Conservation (phyloP, 257 asterid species). For the Solanum habrochaites region DNA sequence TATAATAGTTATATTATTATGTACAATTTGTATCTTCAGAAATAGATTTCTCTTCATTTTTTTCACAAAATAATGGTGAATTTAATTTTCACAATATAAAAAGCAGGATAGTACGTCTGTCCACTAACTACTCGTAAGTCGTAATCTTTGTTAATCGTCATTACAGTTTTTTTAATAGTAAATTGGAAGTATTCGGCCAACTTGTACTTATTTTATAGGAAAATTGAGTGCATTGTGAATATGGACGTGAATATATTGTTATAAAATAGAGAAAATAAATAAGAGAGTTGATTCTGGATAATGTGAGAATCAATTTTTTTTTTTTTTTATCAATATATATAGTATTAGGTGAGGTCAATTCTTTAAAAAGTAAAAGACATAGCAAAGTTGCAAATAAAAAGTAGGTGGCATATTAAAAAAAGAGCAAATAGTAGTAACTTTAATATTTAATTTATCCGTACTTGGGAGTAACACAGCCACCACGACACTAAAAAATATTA, state of each 20-base stretch:
- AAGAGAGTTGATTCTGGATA: not conserved
- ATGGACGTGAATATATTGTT: not conserved
- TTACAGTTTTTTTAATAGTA: not conserved
- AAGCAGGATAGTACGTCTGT: not conserved
- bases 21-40: not conserved
- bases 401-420: not conserved
- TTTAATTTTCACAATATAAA: not conserved
- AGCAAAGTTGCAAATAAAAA: not conserved
- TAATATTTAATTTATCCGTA: not conserved
- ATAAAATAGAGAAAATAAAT: not conserved
- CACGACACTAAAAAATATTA: not conserved
- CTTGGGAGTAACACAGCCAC: not conserved
- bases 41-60: not conserved
- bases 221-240: not conserved
- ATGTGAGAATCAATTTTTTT: not conserved
- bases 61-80: not conserved
- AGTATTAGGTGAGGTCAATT: not conserved
- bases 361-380: not conserved
- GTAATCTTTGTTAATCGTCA: not conserved
- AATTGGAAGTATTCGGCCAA: not conserved
- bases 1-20: not conserved
- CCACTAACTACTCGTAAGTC: not conserved
- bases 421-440: not conserved
- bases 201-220: not conserved
- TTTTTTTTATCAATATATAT: not conserved